A percentile compares a stretch with the other conserved stretches of the same genome.
These are phyloP conservation scores for Apiosordaria backusii DNA, from an alignment of 495 filamentous ascomycete genomes.

Conservation along the genomic window DNA sequence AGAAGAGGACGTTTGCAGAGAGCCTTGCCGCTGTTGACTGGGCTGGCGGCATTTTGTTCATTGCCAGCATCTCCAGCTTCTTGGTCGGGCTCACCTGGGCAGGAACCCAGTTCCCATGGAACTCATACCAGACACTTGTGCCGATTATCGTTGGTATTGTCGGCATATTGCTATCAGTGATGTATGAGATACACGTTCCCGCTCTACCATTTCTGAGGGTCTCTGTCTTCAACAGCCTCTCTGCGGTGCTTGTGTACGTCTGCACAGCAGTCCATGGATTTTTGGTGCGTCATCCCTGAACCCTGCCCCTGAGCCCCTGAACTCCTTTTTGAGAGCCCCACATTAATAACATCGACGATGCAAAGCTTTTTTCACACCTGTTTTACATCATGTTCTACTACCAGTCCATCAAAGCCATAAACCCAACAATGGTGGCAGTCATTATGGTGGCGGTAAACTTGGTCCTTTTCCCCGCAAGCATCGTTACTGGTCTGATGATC, in stretches of 20 bases:
- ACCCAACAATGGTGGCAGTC: constrained; percentile 54
- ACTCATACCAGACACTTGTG: constrained; percentile 50
- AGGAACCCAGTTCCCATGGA: constrained; percentile 53
- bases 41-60: constrained; percentile 56
- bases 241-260: constrained; percentile 32
- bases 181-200: constrained; percentile 27
- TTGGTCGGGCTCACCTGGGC: constrained; percentile 56
- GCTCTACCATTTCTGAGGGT: constrained; percentile 41
- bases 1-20: constrained; percentile 16
- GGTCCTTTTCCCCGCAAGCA: constrained; percentile 43
- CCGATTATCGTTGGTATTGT: constrained; percentile 52
- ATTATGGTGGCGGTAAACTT: constrained; percentile 50
- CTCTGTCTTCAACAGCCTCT: no score
- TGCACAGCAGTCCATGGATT: constrained; percentile 43
- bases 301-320: no score
- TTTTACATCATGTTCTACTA: constrained; percentile 68
- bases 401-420: constrained; percentile 55
- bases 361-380: constrained; percentile 29
- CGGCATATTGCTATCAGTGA: constrained; percentile 30
- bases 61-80: constrained; percentile 42
- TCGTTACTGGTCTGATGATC: constrained; percentile 45
- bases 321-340: constrained; percentile 23
- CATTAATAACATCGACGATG: background rate
- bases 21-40: constrained; percentile 58
- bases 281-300: constrained; percentile 31